Evolutionary conservation across 1,139 yeast species (phyloP).

Genomic region (Candida pseudoviswanathii): DNA sequence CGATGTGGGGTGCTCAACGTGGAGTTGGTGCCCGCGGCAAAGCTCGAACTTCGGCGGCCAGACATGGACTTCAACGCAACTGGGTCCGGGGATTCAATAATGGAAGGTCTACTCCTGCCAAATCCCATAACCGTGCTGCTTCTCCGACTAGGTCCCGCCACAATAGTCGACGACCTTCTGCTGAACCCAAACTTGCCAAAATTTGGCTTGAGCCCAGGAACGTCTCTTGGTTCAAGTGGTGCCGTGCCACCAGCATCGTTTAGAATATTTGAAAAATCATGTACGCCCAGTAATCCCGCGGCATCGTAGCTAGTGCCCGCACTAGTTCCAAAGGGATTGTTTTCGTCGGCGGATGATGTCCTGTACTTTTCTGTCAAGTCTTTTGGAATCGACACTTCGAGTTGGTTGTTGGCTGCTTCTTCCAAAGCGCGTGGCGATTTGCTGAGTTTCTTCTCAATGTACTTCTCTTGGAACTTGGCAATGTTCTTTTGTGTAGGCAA

Average conservation of each 20-base stretch:
- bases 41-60: slow-evolving; percentile 1
- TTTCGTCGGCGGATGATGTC: slow-evolving; percentile 1
- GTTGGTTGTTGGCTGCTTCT: neutral
- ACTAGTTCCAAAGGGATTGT: slow-evolving; percentile 3
- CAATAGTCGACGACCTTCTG: neutral
- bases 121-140: slow-evolving; percentile 5
- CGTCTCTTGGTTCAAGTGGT: neutral
- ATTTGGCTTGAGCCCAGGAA: slow-evolving; percentile 29
- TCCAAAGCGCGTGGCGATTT: slow-evolving; percentile 4
- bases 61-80: neutral
- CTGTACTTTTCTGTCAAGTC: slow-evolving; percentile 6
- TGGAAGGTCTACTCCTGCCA: slow-evolving; percentile 12
- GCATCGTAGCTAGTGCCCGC: slow-evolving; percentile 9
- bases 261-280: slow-evolving; percentile 43
- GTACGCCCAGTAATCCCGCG: slow-evolving; percentile 15
- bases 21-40: neutral
- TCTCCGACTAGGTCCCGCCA: neutral
- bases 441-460: slow-evolving; percentile 21
- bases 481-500: slow-evolving; percentile 44
- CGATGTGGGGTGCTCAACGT: neutral
- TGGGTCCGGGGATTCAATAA: slow-evolving; percentile 15
- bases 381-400: slow-evolving; percentile 6
- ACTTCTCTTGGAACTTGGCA: slow-evolving; percentile 27
- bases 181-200: slow-evolving; percentile 36
- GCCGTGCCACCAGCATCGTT: slow-evolving; percentile 26